phyloP scores from a whole-genome alignment of 2,329 filamentous ascomycete species.

The Pyrenophora tritici-repentis region DNA sequence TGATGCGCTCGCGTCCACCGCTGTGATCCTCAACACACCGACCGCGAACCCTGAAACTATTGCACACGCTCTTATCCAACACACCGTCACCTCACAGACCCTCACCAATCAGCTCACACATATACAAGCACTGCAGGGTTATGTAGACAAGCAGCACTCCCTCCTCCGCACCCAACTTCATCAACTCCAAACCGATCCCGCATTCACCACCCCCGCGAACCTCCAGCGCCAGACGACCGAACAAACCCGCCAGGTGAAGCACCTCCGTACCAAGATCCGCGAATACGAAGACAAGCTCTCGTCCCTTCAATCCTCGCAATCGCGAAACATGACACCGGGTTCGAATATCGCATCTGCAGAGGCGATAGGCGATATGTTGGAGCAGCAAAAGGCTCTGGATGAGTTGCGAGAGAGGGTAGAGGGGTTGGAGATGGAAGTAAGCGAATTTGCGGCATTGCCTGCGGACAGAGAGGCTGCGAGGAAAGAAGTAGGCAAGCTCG shows the following conservation, averaged over 20 bases:
- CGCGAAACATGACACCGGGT: constrained; percentile 24
- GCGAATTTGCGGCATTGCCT: constrained; percentile 72
- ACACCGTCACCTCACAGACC: constrained; percentile 37
- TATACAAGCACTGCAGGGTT: constrained; percentile 40
- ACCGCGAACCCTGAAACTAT: constrained; percentile 33
- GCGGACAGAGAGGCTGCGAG: constrained; percentile 71
- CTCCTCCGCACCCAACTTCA: neutral
- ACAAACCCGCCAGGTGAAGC: constrained; percentile 71
- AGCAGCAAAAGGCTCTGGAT: constrained; percentile 65
- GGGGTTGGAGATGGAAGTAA: constrained; percentile 65
- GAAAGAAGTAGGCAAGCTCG: constrained; percentile 69
- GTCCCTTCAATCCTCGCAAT: constrained; percentile 45
- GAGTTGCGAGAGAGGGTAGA: constrained; percentile 64
- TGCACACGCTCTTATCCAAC: constrained; percentile 43
- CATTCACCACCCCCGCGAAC: constrained; percentile 55
- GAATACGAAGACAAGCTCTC: constrained; percentile 59
- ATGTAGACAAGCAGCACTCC: constrained; percentile 24
- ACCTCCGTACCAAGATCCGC: constrained; percentile 67
- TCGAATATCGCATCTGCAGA: constrained; percentile 48
- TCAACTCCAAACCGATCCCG: constrained; percentile 28
- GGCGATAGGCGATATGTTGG: constrained; percentile 63
- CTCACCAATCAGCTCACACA: constrained; percentile 41
- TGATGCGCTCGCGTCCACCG: constrained; percentile 43
- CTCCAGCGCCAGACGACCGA: constrained; percentile 75
- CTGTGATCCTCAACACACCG: constrained; percentile 45